A percentile compares a stretch with the other conserved stretches of the same genome.
Evolutionary conservation across 177 flowering plant species (phyloP).

Genomic region (Vitis hybrid): DNA sequence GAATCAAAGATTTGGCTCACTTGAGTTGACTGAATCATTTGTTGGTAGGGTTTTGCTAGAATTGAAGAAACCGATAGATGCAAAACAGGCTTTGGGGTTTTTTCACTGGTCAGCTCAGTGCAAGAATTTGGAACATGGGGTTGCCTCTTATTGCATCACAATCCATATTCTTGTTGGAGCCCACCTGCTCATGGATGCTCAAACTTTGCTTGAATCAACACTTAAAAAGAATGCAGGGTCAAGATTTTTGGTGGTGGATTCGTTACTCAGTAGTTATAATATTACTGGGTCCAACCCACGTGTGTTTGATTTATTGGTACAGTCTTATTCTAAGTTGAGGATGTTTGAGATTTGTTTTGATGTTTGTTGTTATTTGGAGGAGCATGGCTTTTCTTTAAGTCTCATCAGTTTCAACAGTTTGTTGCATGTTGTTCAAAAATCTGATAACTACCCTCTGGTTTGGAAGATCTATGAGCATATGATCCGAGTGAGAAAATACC

Average conservation of each 20-base stretch:
- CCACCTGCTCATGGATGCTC: slow-evolving; percentile 50
- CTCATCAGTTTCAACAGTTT: slow-evolving; percentile 61
- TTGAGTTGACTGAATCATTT: slow-evolving; percentile 31
- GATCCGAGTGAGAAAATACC: slow-evolving; percentile 52
- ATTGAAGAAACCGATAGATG: slow-evolving; percentile 58
- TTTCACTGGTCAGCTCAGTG: slow-evolving; percentile 75
- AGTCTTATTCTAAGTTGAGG: slow-evolving; percentile 68
- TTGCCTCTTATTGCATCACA: slow-evolving; percentile 46
- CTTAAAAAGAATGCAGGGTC: slow-evolving; percentile 26
- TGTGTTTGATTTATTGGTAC: slow-evolving; percentile 76
- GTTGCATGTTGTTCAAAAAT: slow-evolving; percentile 56
- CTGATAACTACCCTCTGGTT: slow-evolving; percentile 38
- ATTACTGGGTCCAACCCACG: slow-evolving; percentile 39
- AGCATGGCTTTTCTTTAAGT: slow-evolving; percentile 53
- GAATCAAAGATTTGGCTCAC: slow-evolving; percentile 24
- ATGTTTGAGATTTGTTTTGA: slow-evolving; percentile 52
- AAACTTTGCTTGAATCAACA: slow-evolving; percentile 58
- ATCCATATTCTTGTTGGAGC: slow-evolving; percentile 65
- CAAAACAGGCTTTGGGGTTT: slow-evolving; percentile 61
- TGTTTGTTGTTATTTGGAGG: slow-evolving; percentile 50
- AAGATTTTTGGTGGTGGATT: slow-evolving; percentile 36
- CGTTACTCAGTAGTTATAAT: slow-evolving; percentile 46
- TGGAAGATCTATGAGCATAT: slow-evolving; percentile 82
- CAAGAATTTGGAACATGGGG: slow-evolving; percentile 38
- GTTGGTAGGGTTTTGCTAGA: slow-evolving; percentile 51